These are phyloP conservation scores for Scleroderma citrinum DNA, from an alignment of 768 basidiomycete genomes.

Conservation along the genomic window DNA sequence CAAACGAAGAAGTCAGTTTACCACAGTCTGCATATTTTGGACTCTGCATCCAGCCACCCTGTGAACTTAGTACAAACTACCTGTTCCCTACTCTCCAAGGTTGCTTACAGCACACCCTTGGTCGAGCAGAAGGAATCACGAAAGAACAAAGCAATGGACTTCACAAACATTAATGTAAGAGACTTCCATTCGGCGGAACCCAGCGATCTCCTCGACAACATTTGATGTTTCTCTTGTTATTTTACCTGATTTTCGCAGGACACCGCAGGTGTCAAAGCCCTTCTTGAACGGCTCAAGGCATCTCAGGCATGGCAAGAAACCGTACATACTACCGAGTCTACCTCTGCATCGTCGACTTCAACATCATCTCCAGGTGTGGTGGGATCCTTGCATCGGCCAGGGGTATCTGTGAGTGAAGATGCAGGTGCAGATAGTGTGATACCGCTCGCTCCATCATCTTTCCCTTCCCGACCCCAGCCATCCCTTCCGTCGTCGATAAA, in stretches of 20 bases:
- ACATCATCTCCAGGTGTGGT: constrained; percentile 4
- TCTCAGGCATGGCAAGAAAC: constrained; percentile 68
- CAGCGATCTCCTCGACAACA: not conserved
- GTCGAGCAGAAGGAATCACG: too few relatives aligned
- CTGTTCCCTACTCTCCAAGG: too few relatives aligned
- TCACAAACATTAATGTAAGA: constrained; percentile 56
- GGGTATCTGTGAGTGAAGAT: not conserved
- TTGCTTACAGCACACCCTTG: too few relatives aligned
- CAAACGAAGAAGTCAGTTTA: too few relatives aligned
- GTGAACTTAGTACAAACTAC: too few relatives aligned
- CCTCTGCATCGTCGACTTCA: constrained; percentile 1
- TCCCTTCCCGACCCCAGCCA: constrained; percentile 1
- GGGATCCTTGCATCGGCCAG: not conserved
- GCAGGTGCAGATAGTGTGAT: not conserved
- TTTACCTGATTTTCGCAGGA: constrained; percentile 38
- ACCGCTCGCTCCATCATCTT: not conserved
- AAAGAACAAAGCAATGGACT: too few relatives aligned
- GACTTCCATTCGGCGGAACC: not conserved
- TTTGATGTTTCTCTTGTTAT: not conserved
- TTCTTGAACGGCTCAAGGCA: constrained; percentile 61
- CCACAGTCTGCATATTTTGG: too few relatives aligned
- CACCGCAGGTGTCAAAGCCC: constrained; percentile 55
- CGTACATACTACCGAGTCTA: constrained; percentile 13
- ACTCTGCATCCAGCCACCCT: too few relatives aligned
- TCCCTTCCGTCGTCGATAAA: constrained; percentile 3